Conservation (phyloP, 352 stramenopile species). For the Phytophthora brassicae region DNA sequence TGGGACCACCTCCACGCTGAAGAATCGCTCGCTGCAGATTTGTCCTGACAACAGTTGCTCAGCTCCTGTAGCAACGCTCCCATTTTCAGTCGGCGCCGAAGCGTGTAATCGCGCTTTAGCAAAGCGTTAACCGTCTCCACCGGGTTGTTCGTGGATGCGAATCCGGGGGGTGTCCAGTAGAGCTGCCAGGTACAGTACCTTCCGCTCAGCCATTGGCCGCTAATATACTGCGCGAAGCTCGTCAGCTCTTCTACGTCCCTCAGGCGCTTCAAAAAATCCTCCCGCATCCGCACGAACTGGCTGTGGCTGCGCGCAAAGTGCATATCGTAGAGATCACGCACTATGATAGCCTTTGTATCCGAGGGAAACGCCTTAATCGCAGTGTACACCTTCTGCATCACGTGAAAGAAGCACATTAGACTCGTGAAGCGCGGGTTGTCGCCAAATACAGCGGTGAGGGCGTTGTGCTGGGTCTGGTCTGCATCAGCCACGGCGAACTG, state of each 20-base stretch:
- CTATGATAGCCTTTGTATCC: neutral
- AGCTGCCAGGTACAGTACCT: constrained; percentile 18
- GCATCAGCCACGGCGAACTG: constrained; percentile 20
- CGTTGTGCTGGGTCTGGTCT: constrained; percentile 1
- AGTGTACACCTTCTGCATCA: constrained; percentile 18
- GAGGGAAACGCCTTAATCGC: constrained; percentile 1
- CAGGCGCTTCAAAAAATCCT: neutral
- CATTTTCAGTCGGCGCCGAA: constrained; percentile 10
- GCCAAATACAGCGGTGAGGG: neutral
- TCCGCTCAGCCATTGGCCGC: constrained; percentile 7
- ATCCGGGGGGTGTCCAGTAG: constrained; percentile 12
- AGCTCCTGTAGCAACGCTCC: neutral
- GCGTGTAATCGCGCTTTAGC: constrained; percentile 23
- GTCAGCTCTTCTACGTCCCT: neutral
- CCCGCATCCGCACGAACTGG: neutral
- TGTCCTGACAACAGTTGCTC: neutral
- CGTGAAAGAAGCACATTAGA: constrained; percentile 23
- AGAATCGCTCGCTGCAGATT: neutral
- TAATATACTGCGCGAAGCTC: constrained; percentile 15
- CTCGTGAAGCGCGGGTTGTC: neutral
- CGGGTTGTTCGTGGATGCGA: constrained; percentile 24
- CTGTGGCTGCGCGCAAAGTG: constrained; percentile 14
- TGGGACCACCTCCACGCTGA: neutral
- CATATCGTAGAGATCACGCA: constrained; percentile 23
- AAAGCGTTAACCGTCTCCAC: constrained; percentile 24